Evolutionary conservation across 345 rosid species (phyloP), one percentile per base, ranked within the genome.

Genomic region (Litchi chinensis): DNA sequence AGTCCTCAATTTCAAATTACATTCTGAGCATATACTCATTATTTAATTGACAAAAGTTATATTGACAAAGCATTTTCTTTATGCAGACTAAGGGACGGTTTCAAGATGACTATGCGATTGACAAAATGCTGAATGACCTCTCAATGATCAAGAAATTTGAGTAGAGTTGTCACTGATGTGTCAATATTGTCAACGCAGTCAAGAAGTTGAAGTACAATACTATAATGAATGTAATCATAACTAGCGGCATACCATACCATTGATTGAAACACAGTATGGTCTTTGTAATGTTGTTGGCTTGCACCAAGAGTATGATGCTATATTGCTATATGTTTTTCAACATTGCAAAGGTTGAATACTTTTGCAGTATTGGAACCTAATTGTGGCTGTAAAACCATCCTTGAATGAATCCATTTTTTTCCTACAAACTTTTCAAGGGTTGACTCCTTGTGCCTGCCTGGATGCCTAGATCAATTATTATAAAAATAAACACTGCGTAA

Each of bases 131-230:
- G 86, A 90, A 86, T 64, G 98, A 96, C 80, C 82, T 96, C 43
- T 89, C 97, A 10, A 88, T 94, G 77, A 88, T 96, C 77, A 96
- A 96, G 91, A 92, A 89, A 82, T 94, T 96, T 22, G 99, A 96
- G 57, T 94, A 89, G 82, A 8, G 56, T 26, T 15, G 11, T 54
- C 0, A 19, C 40, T 39, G 64, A n/a, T 28, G 9, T 37, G 44
- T 66, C 67, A 6, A 15, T 62, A 22, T 22, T 62, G 66, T 8
- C 32, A 2, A 24, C 24, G 67, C 67, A 24, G 0, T 21, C 67
- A 63, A 63, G 37, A 62, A 21, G 67, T 63, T 63, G 3, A 10
- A 21, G 67, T 28, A 26, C 16, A 22, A 18, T 66, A 16, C 13
- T 66, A 37, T 16, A 46, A 46, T 11, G 52, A 46, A 46, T 46